phyloP scores from a whole-genome alignment of 108 stramenopile species.

The Pseudonitzschia multiseries region DNA sequence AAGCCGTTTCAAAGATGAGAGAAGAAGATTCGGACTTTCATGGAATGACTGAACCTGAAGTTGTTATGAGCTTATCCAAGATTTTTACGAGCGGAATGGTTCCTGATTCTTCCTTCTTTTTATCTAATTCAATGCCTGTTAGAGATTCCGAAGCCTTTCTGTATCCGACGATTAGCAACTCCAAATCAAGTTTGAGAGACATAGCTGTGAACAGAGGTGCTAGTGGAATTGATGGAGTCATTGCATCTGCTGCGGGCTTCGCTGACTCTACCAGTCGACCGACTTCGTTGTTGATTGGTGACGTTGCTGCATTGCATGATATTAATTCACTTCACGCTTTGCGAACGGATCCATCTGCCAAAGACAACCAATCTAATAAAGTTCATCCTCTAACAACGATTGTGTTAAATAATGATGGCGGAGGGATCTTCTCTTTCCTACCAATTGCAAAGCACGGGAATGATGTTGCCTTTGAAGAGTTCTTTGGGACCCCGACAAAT shows the following conservation, averaged over 20 bases:
- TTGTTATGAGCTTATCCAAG: conserved; percentile 66
- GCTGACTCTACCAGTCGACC: conserved; percentile 54
- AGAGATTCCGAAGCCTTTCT: conserved; percentile 89
- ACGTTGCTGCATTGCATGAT: conserved; percentile 89
- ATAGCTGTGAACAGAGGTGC: conserved; percentile 86
- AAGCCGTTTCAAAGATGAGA: conserved; percentile 32
- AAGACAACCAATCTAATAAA: conserved; percentile 35
- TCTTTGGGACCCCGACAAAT: conserved; percentile 88
- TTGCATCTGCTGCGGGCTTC: conserved; percentile 87
- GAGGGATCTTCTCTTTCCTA: conserved; percentile 94
- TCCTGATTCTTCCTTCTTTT: conserved; percentile 35
- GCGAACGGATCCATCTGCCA: conserved; percentile 4
- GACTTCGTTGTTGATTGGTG: conserved; percentile 85
- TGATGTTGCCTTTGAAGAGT: conserved; percentile 86
- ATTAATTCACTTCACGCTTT: conserved; percentile 81
- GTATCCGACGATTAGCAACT: conserved; percentile 47
- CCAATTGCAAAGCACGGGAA: conserved; percentile 88
- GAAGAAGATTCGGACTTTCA: neutral
- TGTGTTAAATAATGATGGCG: conserved; percentile 91
- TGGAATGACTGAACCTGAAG: conserved; percentile 76
- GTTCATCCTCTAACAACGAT: conserved; percentile 60
- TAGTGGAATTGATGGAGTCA: conserved; percentile 92
- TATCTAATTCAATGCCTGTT: conserved; percentile 94
- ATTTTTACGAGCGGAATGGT: conserved; percentile 22
- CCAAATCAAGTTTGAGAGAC: conserved; percentile 25